These are phyloP conservation scores for Metschnikowia vanudenii DNA, from an alignment of 805 yeast species.

Conservation along the genomic window DNA sequence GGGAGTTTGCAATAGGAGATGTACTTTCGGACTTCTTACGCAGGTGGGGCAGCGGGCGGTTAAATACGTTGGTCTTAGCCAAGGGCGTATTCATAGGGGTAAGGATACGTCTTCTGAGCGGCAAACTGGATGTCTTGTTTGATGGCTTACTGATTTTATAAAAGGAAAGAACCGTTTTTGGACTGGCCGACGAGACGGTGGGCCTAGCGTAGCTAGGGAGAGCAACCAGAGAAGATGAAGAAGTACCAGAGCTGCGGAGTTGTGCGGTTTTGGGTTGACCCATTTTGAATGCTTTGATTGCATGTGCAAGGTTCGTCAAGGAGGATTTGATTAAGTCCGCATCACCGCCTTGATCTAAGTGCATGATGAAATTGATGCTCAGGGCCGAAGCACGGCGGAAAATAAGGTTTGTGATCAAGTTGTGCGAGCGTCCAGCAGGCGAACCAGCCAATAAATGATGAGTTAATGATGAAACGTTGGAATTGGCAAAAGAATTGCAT, in stretches of 20 bases:
- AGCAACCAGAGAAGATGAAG: not conserved
- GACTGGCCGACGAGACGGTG: conserved; percentile 26
- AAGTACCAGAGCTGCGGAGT: not conserved
- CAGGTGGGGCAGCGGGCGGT: not conserved
- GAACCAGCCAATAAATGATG: conserved; percentile 18
- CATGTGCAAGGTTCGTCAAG: conserved; percentile 25
- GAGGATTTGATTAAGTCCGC: conserved; percentile 26
- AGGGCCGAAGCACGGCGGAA: conserved; percentile 17
- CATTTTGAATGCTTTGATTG: conserved; percentile 19
- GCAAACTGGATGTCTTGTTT: too few species aligned
- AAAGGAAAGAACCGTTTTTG: conserved; percentile 2
- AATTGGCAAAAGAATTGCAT: conserved; percentile 26
- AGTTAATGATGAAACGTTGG: conserved; percentile 29
- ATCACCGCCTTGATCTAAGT: conserved; percentile 29
- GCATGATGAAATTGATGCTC: conserved; percentile 25
- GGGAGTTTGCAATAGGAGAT: not conserved
- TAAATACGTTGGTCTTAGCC: not conserved
- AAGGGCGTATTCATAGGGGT: not conserved
- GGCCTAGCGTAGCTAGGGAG: conserved; percentile 35
- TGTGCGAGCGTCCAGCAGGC: conserved; percentile 24
- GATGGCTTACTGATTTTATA: conserved; percentile 1
- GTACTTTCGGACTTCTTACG: not conserved
- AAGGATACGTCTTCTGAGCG: not conserved
- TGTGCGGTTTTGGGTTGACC: not conserved
- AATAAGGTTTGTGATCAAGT: conserved; percentile 28